A percentile compares a stretch with the other conserved stretches of the same genome.
These are phyloP conservation scores for Podila verticillata DNA, from an alignment of 192 early-diverging fungal species.

Conservation along the genomic window DNA sequence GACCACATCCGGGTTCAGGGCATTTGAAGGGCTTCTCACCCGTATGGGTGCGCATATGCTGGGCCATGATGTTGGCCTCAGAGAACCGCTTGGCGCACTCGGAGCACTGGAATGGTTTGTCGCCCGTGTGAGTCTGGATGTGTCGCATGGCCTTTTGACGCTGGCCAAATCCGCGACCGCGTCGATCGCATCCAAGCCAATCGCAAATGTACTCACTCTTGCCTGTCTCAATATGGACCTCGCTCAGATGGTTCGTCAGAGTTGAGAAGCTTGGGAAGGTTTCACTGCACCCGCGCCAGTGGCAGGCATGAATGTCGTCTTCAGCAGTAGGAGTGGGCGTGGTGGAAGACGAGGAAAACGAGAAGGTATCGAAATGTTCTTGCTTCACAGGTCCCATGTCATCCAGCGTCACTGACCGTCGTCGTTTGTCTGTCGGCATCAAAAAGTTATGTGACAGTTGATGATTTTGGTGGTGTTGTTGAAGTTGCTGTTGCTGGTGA, in stretches of 20 bases:
- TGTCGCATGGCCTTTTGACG: constrained; percentile 72
- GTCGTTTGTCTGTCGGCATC: background rate
- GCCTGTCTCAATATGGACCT: constrained; percentile 65
- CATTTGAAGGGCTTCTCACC: constrained; percentile 77
- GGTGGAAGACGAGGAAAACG: background rate
- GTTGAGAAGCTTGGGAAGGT: constrained; percentile 64
- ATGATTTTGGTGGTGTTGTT: no score
- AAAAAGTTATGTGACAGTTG: background rate
- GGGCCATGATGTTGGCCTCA: constrained; percentile 77
- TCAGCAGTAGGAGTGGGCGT: background rate
- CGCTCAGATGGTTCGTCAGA: constrained; percentile 66
- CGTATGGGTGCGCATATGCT: constrained; percentile 77
- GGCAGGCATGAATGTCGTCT: constrained; percentile 66
- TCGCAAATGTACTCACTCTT: constrained; percentile 55
- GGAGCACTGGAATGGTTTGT: constrained; percentile 80
- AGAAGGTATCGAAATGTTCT: background rate
- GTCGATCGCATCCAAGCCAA: constrained; percentile 53
- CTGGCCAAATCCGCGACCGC: constrained; percentile 52
- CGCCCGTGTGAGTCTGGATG: constrained; percentile 81
- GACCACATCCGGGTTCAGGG: constrained; percentile 64
- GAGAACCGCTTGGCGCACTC: constrained; percentile 80
- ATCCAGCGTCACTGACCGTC: background rate
- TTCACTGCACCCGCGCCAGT: constrained; percentile 72
- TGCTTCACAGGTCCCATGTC: background rate
- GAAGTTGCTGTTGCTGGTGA: no score